Evolutionary conservation across 805 yeast species (phyloP), one percentile per base, ranked within the genome.

Genomic region (Metschnikowia noctiluminum): DNA sequence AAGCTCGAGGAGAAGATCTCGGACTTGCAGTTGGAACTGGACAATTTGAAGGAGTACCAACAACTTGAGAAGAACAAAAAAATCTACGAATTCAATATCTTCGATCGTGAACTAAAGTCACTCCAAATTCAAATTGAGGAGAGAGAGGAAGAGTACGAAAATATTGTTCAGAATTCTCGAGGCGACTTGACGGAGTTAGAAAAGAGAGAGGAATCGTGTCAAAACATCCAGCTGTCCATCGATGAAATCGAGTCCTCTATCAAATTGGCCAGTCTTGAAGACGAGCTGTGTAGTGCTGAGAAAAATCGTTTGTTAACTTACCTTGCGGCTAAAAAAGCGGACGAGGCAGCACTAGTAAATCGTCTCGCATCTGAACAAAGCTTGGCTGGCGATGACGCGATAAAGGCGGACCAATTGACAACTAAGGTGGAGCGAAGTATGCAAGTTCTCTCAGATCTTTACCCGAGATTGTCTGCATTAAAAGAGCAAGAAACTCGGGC

Each of bases 21-120:
- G 3, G 97, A 90, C 65, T 78, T 94, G 57, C 89, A 86, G 61
- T 75, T 83, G 43, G 98, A 94, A 63, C 85, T 85, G 49, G 78
- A 79, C 47, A 96, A 89, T 60, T 72, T 90, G 54, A 82, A 81
- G 55, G 77, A 79, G 45, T 89, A 74, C 62, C 95, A 88, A 59
- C 72, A 70, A 16, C 70, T 84, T 28, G 94, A 87, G 56, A 81
- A 79, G 49, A 76, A 78, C 48, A 81, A 86, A 54, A 86, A 89
- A 60, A 77, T 83, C 31, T 74, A 81, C 14, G 96, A 91, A 57
- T 90, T 80, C 65, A 81, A 85, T 32, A 66, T 91, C 9, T 82
- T 82, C 60, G 94, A 87, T 60, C 77, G 92, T 43, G 98, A 94
- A 63, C 66, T 87, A 46, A 74, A 71, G 40, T 84, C 81, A 37